phyloP scores from a whole-genome alignment of 2,329 filamentous ascomycete genomes.

The Xylariales sp. region DNA sequence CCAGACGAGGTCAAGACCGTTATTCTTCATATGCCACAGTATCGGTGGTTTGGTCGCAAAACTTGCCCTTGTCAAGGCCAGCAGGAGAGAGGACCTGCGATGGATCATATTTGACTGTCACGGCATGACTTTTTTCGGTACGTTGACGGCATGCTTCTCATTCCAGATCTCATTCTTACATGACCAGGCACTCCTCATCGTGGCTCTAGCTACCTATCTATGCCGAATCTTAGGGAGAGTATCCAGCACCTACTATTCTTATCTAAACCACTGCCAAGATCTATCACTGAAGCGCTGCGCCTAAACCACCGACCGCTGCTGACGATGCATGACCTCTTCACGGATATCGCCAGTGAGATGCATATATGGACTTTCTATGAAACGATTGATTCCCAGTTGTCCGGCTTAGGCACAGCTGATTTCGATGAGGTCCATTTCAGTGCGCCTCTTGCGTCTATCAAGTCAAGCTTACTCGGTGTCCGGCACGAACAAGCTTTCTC shows the following conservation, averaged over 20 bases:
- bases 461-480: conserved; percentile 47
- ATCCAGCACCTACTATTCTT: conserved; percentile 50
- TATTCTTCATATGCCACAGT: conserved; percentile 59
- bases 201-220: conserved; percentile 59
- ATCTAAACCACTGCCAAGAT: conserved; percentile 43
- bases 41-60: conserved; percentile 58
- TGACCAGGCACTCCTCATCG: conserved; percentile 54
- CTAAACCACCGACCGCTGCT: conserved; percentile 46
- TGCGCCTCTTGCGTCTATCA: conserved; percentile 54
- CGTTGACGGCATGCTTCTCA: conserved; percentile 14
- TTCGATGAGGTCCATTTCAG: conserved; percentile 50
- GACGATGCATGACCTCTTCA: conserved; percentile 50
- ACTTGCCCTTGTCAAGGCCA: conserved; percentile 47
- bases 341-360: conserved; percentile 51
- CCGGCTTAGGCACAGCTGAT: conserved; percentile 32
- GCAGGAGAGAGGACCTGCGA: conserved; percentile 30
- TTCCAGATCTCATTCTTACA: not conserved
- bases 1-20: conserved; percentile 37
- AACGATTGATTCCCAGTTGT: conserved; percentile 54
- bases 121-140: conserved; percentile 56
- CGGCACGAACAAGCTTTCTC: conserved; percentile 48
- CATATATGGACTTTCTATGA: conserved; percentile 61
- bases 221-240: conserved; percentile 48
- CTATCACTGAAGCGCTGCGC: conserved; percentile 45
- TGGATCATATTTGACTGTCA: conserved; percentile 52